Percentiles rank a stretch among this genome's conserved stretches.
Evolutionary conservation across 768 basidiomycete species (phyloP).

Genomic region (Sistotremastrum niveocremeum): DNA sequence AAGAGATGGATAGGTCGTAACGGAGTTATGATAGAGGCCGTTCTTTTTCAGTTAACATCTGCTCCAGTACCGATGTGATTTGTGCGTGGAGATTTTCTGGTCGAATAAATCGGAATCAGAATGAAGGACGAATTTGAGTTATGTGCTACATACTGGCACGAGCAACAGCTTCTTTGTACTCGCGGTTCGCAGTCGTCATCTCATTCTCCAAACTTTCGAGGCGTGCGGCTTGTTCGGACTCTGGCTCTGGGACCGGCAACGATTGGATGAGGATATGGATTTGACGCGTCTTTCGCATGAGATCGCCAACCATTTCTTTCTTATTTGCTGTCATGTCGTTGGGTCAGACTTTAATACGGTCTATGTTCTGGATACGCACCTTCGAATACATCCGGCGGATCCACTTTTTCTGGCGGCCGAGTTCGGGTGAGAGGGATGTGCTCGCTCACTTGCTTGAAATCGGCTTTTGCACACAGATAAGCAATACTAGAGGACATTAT

Average conservation of each 20-base stretch:
- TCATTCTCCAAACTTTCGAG: constrained; percentile 54
- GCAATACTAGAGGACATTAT: constrained; percentile 78
- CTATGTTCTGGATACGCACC: constrained; percentile 24
- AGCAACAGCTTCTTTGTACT: constrained; percentile 58
- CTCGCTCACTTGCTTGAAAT: constrained; percentile 64
- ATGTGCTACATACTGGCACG: constrained; percentile 51
- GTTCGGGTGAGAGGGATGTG: constrained; percentile 79
- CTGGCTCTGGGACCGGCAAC: constrained; percentile 64
- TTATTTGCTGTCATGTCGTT: constrained; percentile 45
- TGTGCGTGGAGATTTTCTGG: constrained; percentile 48
- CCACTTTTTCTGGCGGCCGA: constrained; percentile 57
- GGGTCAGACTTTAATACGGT: background rate
- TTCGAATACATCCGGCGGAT: constrained; percentile 61
- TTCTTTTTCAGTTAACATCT: constrained; percentile 34
- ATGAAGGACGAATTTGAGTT: background rate
- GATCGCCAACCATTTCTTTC: constrained; percentile 70
- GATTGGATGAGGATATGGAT: constrained; percentile 74
- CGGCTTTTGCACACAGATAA: constrained; percentile 65
- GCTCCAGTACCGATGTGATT: constrained; percentile 41
- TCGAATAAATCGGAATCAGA: background rate
- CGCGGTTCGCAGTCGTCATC: constrained; percentile 58
- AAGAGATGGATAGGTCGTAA: no score
- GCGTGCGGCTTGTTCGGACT: constrained; percentile 65
- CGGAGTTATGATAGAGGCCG: no score
- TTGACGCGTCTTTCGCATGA: constrained; percentile 80